phyloP scores from a whole-genome alignment of 1,284 basidiomycete genomes.

The Austroboletus rostrupii region DNA sequence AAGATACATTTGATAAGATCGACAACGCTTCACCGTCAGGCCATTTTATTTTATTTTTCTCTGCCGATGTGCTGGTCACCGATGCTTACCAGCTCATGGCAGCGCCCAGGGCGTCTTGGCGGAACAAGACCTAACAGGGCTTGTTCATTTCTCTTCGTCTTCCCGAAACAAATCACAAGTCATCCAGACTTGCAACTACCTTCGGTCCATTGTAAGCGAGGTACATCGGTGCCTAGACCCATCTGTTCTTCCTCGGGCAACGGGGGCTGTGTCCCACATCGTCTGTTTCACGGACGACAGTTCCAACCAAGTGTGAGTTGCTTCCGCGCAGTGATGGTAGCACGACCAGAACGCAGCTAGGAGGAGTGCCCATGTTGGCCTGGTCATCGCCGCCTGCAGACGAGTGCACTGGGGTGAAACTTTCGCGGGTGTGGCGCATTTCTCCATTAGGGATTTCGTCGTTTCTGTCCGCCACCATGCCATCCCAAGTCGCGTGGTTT shows the following conservation, averaged over 20 bases:
- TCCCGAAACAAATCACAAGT: too few species aligned
- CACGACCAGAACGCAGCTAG: neutral
- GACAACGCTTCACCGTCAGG: too few species aligned
- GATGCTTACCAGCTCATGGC: too few species aligned
- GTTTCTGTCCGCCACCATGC: conserved; percentile 13
- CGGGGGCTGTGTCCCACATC: neutral
- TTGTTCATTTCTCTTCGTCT: too few species aligned
- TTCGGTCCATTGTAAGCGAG: too few species aligned
- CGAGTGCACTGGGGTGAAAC: conserved; percentile 10
- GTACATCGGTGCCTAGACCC: neutral
- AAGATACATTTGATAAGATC: too few species aligned
- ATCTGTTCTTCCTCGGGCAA: neutral
- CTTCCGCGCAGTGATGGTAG: conserved; percentile 1
- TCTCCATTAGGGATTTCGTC: conserved; percentile 9
- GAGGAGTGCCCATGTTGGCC: neutral
- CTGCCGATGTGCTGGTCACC: too few species aligned
- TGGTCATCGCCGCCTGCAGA: neutral
- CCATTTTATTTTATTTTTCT: too few species aligned
- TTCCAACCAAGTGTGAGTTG: conserved; percentile 7
- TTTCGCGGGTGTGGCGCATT: conserved; percentile 20
- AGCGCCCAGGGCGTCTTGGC: too few species aligned
- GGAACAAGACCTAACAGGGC: too few species aligned
- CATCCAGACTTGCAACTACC: too few species aligned
- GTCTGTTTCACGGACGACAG: conserved; percentile 11
- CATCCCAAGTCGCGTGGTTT: conserved; percentile 20